Base-by-base conservation (phyloP, 495 filamentous ascomycete species). In the Lineolata rhizophorae region DNA sequence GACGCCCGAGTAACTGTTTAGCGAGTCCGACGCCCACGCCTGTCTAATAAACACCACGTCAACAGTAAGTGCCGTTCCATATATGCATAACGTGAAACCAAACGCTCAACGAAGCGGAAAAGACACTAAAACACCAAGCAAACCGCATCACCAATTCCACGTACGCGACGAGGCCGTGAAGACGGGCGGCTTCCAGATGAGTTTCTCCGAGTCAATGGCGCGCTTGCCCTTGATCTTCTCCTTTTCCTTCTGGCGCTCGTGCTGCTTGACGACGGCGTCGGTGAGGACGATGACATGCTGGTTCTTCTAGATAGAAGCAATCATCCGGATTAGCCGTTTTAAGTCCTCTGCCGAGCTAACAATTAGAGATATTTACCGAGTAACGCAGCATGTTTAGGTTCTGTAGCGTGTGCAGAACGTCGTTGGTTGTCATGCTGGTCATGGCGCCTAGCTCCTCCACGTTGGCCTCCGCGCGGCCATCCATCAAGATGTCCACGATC, bases 111-210 rank as follows among this genome's bases (percentile, higher is more conserved):
- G 5, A 24, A 15, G 10, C 15, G 8, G 9, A 28, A 15, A 32
- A 9, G 30, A 8, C 9, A n/a, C n/a, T n/a, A n/a, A n/a, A n/a
- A n/a, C n/a, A n/a, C n/a, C n/a, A n/a, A n/a, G n/a, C n/a, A n/a
- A n/a, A n/a, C n/a, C n/a, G 16, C 14, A 34, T 45, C 59, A 97
- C 87, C 87, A 97, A 42, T 83, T 92, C 87, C 87, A 97, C 17
- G 85, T 95, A 41, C 87, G 61, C 32, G 64, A 73, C 15, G 73
- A 72, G 3, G 85, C 84, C 21, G 76, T 82, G 47, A 95, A 93
- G 4, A 93, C 78, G 1, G 87, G 87, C 3, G 87, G 90, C 53
- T 90, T 94, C 87, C 87, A 97, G 49, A 76, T 70, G 27, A 97
- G 65, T 40, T 66, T 62, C 3, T 72, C 65, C 2, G 80, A 64